A percentile compares a stretch with the other conserved stretches of the same genome.
These are phyloP conservation scores for Lactifluus volemus DNA, from an alignment of 768 basidiomycete species.

Conservation along the genomic window DNA sequence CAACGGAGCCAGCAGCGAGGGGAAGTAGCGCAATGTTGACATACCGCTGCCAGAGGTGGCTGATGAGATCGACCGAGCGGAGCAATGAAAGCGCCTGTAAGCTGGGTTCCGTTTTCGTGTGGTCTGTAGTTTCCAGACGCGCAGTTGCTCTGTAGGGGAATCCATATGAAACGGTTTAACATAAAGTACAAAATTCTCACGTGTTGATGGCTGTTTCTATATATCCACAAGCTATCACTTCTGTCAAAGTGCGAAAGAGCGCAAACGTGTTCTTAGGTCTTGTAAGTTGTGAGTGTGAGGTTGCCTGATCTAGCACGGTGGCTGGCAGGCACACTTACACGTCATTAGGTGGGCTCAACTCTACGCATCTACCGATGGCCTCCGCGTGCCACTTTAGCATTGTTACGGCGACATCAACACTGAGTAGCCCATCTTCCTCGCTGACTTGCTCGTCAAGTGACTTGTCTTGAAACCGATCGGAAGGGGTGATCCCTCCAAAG, in stretches of 20 bases:
- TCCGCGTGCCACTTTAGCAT: slow-evolving; percentile 99
- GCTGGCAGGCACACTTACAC: slow-evolving; percentile 47
- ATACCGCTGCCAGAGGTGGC: slow-evolving; percentile 97
- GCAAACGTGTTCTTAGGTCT: slow-evolving; percentile 88
- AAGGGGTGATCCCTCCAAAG: slow-evolving; percentile 66
- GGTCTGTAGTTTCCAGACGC: slow-evolving; percentile 62
- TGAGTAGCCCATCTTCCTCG: slow-evolving; percentile 78
- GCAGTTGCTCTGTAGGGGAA: slow-evolving; percentile 47
- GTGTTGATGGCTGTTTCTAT: slow-evolving; percentile 90
- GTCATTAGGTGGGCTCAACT: slow-evolving; percentile 73
- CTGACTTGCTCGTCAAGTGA: slow-evolving; percentile 57
- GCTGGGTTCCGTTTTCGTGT: slow-evolving; percentile 67
- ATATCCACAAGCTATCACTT: slow-evolving; percentile 75
- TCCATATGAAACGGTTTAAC: neutral
- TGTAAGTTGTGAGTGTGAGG: neutral
- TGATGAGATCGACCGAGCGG: slow-evolving; percentile 72
- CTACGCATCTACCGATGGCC: slow-evolving; percentile 88
- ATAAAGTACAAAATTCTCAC: slow-evolving; percentile 37
- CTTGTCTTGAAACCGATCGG: slow-evolving; percentile 42
- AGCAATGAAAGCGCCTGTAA: slow-evolving; percentile 59
- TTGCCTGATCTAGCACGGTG: neutral
- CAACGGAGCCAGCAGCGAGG: slow-evolving; percentile 75
- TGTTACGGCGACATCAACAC: slow-evolving; percentile 68
- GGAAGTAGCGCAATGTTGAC: slow-evolving; percentile 85
- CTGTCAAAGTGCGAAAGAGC: slow-evolving; percentile 75